phyloP scores from a whole-genome alignment of 257 asterid species.

The Nicotiana attenuata region DNA sequence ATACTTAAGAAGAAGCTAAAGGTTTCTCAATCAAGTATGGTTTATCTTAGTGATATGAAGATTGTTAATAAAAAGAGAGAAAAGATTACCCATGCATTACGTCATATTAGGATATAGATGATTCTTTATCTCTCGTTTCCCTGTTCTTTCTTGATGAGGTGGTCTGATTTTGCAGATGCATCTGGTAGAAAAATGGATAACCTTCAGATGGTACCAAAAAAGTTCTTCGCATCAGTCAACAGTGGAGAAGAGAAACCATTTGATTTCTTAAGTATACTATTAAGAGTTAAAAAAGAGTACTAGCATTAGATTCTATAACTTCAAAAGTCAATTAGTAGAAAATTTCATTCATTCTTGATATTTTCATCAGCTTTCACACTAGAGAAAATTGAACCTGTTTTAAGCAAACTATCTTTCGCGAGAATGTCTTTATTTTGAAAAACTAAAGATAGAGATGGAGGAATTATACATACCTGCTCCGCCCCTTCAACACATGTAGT shows the following conservation, averaged over 20 bases:
- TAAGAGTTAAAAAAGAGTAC: not conserved
- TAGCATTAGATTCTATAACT: too few species aligned
- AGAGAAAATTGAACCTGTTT: too few species aligned
- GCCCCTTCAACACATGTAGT: not conserved
- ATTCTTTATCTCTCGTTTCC: constrained; percentile 7
- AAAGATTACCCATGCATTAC: not conserved
- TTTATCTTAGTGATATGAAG: not conserved
- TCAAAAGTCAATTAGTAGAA: too few species aligned
- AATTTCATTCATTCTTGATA: too few species aligned
- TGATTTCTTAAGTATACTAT: constrained; percentile 62
- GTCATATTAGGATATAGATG: not conserved
- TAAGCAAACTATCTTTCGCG: too few species aligned
- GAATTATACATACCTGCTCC: not conserved
- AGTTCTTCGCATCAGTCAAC: constrained; percentile 62
- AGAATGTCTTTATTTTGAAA: too few species aligned
- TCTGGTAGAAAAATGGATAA: constrained; percentile 46
- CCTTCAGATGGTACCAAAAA: constrained; percentile 39
- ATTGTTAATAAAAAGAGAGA: not conserved
- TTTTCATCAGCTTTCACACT: too few species aligned
- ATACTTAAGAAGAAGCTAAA: not conserved
- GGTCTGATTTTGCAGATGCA: constrained; percentile 50
- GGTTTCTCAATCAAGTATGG: not conserved
- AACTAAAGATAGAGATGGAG: too few species aligned
- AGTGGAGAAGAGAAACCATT: constrained; percentile 61
- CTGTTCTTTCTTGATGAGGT: constrained; percentile 16